Conservation (phyloP, 257 asterid species). For the Solanum tacnaense region DNA sequence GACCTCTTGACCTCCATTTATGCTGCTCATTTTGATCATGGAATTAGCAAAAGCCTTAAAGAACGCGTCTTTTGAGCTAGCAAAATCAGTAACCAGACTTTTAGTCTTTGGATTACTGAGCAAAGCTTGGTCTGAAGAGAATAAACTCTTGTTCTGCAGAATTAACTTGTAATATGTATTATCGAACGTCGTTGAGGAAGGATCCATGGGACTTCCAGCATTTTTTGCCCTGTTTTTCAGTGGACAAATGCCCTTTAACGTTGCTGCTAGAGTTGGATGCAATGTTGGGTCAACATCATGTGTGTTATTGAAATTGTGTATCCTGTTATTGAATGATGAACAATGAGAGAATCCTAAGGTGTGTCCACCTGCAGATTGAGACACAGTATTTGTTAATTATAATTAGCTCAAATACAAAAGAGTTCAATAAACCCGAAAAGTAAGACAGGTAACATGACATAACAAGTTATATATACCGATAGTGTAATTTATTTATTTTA, state of each 20-base stretch:
- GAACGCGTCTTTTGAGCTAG: slow-evolving; percentile 51
- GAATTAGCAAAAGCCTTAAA: slow-evolving; percentile 53
- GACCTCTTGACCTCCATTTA: slow-evolving; percentile 69
- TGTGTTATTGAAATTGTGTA: slow-evolving; percentile 58
- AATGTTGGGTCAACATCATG: slow-evolving; percentile 64
- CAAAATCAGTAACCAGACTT: slow-evolving; percentile 37
- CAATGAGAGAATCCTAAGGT: slow-evolving; percentile 87
- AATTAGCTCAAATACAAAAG: background rate
- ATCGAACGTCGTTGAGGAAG: slow-evolving; percentile 61
- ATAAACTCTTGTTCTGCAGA: slow-evolving; percentile 38
- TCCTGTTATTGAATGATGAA: slow-evolving; percentile 50
- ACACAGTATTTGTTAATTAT: background rate
- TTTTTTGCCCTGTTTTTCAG: slow-evolving; percentile 29
- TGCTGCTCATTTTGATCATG: slow-evolving; percentile 86
- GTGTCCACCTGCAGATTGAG: slow-evolving; percentile 53
- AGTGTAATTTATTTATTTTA: background rate
- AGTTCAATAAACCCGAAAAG: background rate
- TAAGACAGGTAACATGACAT: no score
- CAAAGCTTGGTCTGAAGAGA: slow-evolving; percentile 68
- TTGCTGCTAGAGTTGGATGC: slow-evolving; percentile 50
- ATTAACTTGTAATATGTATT: slow-evolving; percentile 60
- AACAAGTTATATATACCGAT: background rate
- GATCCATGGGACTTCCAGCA: slow-evolving; percentile 63
- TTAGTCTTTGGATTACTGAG: slow-evolving; percentile 42
- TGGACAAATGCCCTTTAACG: slow-evolving; percentile 41